Percentiles rank a stretch among this genome's conserved stretches.
phyloP scores from a whole-genome alignment of 805 yeast species.

The Candida dajiaensis region DNA sequence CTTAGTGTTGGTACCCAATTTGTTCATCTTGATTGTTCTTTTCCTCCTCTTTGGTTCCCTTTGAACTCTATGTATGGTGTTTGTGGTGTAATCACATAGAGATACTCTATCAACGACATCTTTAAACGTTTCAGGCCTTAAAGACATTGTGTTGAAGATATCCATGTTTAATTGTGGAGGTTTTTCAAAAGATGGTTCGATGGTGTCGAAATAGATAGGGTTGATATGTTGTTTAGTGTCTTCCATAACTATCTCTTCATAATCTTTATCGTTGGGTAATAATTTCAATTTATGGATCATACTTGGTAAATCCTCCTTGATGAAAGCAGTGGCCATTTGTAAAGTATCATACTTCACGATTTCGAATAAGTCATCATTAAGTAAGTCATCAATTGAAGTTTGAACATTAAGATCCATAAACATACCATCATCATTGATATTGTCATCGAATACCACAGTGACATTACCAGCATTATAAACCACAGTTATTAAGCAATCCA shows the following conservation, averaged over 20 bases:
- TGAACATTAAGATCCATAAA: slow-evolving; percentile 17
- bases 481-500: slow-evolving; percentile 19
- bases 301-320: slow-evolving; percentile 22
- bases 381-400: slow-evolving; percentile 22
- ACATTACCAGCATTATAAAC: slow-evolving; percentile 16
- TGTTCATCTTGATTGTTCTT: slow-evolving; percentile 19
- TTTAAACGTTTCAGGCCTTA: slow-evolving; percentile 10
- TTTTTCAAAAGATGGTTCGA: background rate
- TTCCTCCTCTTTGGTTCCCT: slow-evolving; percentile 8
- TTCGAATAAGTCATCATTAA: slow-evolving; percentile 20
- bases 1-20: background rate
- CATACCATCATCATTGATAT: slow-evolving; percentile 20
- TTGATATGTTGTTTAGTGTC: background rate
- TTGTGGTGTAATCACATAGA: slow-evolving; percentile 1
- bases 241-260: background rate
- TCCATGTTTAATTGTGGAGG: background rate
- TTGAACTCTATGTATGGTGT: background rate
- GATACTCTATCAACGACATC: slow-evolving; percentile 17
- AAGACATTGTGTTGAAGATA: slow-evolving; percentile 18
- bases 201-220: background rate
- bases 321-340: slow-evolving; percentile 11
- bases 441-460: slow-evolving; percentile 17
- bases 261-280: background rate
- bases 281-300: slow-evolving; percentile 2
- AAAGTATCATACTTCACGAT: slow-evolving; percentile 18